Base-by-base conservation (phyloP, 2,329 filamentous ascomycete species). In the Paecilomyces formosus region DNA sequence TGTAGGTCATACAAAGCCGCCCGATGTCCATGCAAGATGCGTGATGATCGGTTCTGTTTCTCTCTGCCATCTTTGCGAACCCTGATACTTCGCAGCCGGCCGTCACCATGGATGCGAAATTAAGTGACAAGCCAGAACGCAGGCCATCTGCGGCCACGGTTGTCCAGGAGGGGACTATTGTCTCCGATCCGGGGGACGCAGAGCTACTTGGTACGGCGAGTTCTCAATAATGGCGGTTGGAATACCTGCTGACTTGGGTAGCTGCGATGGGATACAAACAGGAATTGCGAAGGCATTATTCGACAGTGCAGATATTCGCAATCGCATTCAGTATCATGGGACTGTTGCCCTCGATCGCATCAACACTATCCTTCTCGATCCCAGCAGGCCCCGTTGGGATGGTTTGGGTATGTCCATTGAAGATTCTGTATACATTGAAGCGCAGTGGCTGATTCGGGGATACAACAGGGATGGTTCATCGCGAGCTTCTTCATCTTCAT, bases 311-410 rank as follows among this genome's bases (percentile, higher is more conserved):
- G 66, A 78, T 86, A 18, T 86, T 87, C 63, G 84, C 82, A 28
- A 80, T 84, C 59, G 81, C 81, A 2, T 84, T 84, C 60, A 79
- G 78, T 65, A 83, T 86, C 63, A 86, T 87, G 82, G 83, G 83
- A 1, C 68, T 86, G 6, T 71, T 86, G 1, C 83, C 83, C 0
- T 85, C 83, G 3, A 85, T 86, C 61, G 82, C 83, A 5, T 82
- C 81, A 30, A 85, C 83, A 0, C 70, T 86, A 12, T 67, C 81
- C 0, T 86, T 85, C 63, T 84, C 82, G 3, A 75, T 86, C 49
- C 82, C 84, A 1, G 80, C 82, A 5, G 84, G 84, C 0, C 83
- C 83, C 1, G 82, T 79, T 2, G 84, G 83, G 3, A 83, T 86
- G 78, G 82, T 86, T 57, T 86, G 84, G 82, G 80, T 81, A 66